Evolutionary conservation across 2,329 filamentous ascomycete genomes (phyloP).

Genomic region (Coniochaeta sp.): DNA sequence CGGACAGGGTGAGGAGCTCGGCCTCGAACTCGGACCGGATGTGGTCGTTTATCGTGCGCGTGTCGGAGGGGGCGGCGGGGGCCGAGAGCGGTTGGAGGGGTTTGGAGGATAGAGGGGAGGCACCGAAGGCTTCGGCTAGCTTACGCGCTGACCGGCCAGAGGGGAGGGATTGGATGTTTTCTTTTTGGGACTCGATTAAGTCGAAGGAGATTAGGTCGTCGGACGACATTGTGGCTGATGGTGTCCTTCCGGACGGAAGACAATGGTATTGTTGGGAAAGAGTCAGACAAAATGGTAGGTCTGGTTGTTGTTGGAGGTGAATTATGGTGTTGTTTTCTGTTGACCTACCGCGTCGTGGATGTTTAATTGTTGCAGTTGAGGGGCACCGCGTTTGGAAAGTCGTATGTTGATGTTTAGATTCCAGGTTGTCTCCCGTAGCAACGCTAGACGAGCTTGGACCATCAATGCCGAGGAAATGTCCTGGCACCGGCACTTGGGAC

Average conservation of each 20-base stretch:
- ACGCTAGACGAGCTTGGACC: background rate
- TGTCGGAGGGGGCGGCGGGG: slow-evolving; percentile 60
- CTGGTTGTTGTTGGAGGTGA: background rate
- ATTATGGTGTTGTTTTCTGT: background rate
- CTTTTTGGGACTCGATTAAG: slow-evolving; percentile 92
- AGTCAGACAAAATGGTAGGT: background rate
- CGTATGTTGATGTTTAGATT: background rate
- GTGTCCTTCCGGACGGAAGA: slow-evolving; percentile 7
- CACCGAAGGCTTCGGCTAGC: slow-evolving; percentile 74
- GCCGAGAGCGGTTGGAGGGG: slow-evolving; percentile 47
- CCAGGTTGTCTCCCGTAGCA: background rate
- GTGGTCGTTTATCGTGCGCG: slow-evolving; percentile 66
- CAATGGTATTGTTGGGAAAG: no score
- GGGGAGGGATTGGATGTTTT: slow-evolving; percentile 93
- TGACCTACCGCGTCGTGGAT: background rate
- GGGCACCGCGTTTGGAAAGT: background rate
- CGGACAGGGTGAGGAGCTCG: slow-evolving; percentile 69
- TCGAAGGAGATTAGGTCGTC: slow-evolving; percentile 68
- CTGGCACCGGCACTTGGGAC: no score
- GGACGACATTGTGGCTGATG: slow-evolving; percentile 35
- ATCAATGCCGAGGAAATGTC: no score
- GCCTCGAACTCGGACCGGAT: slow-evolving; percentile 80
- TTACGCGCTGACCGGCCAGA: slow-evolving; percentile 83
- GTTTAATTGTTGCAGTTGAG: background rate
- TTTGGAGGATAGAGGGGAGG: slow-evolving; percentile 33